These are phyloP conservation scores for Xylaria bambusicola DNA, from an alignment of 495 filamentous ascomycete species.

Conservation along the genomic window DNA sequence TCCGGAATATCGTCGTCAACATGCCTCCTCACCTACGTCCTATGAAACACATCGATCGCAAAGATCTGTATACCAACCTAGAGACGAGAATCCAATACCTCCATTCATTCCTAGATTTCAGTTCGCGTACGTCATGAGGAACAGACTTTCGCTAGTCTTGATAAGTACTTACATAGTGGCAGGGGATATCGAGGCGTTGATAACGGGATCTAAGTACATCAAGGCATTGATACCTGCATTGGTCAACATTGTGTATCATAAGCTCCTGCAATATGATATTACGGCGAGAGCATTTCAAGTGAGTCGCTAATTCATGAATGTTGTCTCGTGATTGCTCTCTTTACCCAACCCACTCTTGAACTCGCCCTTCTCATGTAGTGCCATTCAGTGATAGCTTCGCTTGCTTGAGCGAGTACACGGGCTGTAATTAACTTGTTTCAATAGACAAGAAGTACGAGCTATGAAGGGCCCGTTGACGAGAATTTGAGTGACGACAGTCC, in stretches of 20 bases:
- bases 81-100: conserved; percentile 69
- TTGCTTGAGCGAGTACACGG: not conserved
- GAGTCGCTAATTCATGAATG: conserved; percentile 17
- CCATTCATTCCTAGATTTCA: conserved; percentile 73
- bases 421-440: not conserved
- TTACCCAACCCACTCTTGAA: not conserved
- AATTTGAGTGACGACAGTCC: conserved; percentile 63
- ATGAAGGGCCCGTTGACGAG: conserved; percentile 63
- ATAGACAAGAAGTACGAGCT: conserved; percentile 66
- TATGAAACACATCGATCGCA: conserved; percentile 66
- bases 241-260: conserved; percentile 77
- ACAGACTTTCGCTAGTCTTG: not conserved
- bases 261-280: conserved; percentile 73
- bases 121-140: conserved; percentile 48
- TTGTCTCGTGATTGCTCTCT: not conserved
- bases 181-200: conserved; percentile 70
- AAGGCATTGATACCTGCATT: conserved; percentile 71
- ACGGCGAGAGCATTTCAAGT: conserved; percentile 56
- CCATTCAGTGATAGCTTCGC: not conserved
- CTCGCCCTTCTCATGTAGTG: too few relatives aligned
- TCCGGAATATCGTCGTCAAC: not conserved
- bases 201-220: conserved; percentile 68
- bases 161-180: conserved; percentile 4
- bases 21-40: conserved; percentile 27
- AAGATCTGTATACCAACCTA: conserved; percentile 66